phyloP scores from a whole-genome alignment of 805 yeast species.

The Danielia oregonensis region DNA sequence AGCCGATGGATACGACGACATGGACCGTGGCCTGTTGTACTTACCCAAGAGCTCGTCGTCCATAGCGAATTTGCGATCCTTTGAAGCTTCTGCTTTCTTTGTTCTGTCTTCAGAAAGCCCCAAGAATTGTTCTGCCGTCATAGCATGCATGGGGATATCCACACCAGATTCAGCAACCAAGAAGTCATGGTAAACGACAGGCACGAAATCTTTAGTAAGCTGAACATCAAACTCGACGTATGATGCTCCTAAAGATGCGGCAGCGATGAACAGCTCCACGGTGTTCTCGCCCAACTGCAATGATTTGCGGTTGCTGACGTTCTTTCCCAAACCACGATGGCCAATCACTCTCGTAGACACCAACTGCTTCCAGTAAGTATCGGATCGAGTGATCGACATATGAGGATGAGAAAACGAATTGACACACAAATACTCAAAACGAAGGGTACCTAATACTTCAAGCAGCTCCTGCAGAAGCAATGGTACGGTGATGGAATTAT shows the following conservation, averaged over 20 bases:
- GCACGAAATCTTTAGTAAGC: conserved; percentile 83
- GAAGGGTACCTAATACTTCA: conserved; percentile 71
- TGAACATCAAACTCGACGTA: conserved; percentile 97
- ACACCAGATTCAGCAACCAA: conserved; percentile 93
- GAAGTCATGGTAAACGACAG: conserved; percentile 94
- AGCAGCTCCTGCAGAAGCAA: conserved; percentile 68
- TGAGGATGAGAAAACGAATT: conserved; percentile 70
- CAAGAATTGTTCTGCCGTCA: conserved; percentile 86
- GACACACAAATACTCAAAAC: conserved; percentile 70
- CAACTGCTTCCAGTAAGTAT: conserved; percentile 87
- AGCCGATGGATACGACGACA: conserved; percentile 35
- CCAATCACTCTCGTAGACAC: conserved; percentile 91
- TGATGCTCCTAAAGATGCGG: conserved; percentile 93
- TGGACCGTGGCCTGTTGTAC: conserved; percentile 34
- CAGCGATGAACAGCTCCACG: conserved; percentile 90
- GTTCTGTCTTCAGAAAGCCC: conserved; percentile 39
- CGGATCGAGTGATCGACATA: conserved; percentile 61
- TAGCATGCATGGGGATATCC: conserved; percentile 92
- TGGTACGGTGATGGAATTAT: conserved; percentile 66
- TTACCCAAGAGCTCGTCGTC: conserved; percentile 36
- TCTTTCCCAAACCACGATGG: conserved; percentile 93
- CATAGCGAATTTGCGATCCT: conserved; percentile 21
- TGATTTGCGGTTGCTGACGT: conserved; percentile 64
- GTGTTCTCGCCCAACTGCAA: conserved; percentile 95
- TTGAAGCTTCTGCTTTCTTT: conserved; percentile 5